Conservation (phyloP, 2,329 filamentous ascomycete species). For the Penicillium brasilianum region DNA sequence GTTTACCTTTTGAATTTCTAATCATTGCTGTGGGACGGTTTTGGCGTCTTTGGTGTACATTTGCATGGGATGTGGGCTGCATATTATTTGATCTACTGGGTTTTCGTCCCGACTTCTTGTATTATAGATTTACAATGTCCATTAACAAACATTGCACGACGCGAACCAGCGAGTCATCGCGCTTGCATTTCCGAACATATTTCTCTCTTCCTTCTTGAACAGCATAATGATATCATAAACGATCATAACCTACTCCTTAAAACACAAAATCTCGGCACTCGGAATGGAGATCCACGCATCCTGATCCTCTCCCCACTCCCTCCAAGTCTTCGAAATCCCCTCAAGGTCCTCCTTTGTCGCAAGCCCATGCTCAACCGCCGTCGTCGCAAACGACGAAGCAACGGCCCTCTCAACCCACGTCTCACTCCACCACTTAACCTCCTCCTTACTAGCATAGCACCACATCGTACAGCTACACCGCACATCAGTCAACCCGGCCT, state of each 20-base stretch:
- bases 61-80: background rate
- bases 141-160: slow-evolving; percentile 3
- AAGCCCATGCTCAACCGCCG: slow-evolving; percentile 35
- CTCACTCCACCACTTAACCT: slow-evolving; percentile 36
- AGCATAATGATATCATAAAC: background rate
- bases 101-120: slow-evolving; percentile 3
- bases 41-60: slow-evolving; percentile 10
- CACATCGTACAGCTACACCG: slow-evolving; percentile 33
- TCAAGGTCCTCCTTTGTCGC: slow-evolving; percentile 37
- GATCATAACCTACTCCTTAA: slow-evolving; percentile 52
- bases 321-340: slow-evolving; percentile 37
- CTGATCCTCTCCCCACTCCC: slow-evolving; percentile 36
- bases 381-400: slow-evolving; percentile 33
- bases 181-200: background rate
- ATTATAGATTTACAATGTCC: slow-evolving; percentile 5
- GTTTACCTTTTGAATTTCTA: background rate
- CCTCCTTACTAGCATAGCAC: slow-evolving; percentile 37
- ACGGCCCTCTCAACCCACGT: slow-evolving; percentile 35
- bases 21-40: background rate
- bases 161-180: background rate
- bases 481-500: slow-evolving; percentile 35
- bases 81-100: background rate
- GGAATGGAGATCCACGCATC: slow-evolving; percentile 40
- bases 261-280: slow-evolving; percentile 41
- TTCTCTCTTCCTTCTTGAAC: background rate